These are phyloP conservation scores for Pseudodiploospora longispora DNA, from an alignment of 2,329 filamentous ascomycete genomes.

Conservation along the genomic window DNA sequence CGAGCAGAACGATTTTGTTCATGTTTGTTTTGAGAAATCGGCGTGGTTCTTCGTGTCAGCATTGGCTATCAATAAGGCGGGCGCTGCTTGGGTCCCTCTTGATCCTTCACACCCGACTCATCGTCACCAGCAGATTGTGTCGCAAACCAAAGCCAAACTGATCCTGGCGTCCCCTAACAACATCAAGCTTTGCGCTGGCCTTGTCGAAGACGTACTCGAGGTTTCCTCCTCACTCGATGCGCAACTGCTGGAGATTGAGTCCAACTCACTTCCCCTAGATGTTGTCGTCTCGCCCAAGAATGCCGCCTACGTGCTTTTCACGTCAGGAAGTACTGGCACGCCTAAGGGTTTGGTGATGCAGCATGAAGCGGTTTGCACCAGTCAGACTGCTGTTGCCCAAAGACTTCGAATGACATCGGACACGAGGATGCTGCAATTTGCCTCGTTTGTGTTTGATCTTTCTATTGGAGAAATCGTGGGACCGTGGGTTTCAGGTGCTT, in stretches of 20 bases:
- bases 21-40: constrained; percentile 23
- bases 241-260: background rate
- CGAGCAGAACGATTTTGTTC: constrained; percentile 10
- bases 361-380: constrained; percentile 8
- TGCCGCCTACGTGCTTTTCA: constrained; percentile 11
- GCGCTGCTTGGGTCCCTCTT: constrained; percentile 12
- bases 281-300: constrained; percentile 6
- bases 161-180: constrained; percentile 8
- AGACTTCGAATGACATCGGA: constrained; percentile 1
- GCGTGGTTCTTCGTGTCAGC: constrained; percentile 13
- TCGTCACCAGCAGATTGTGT: constrained; percentile 8
- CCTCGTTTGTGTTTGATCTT: constrained; percentile 12
- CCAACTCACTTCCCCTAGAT: background rate
- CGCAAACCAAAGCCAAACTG: constrained; percentile 7
- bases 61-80: constrained; percentile 12
- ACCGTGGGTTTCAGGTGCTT: constrained; percentile 9
- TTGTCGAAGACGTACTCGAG: constrained; percentile 8
- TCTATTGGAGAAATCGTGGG: constrained; percentile 10
- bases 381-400: constrained; percentile 3
- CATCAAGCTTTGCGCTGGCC: constrained; percentile 12
- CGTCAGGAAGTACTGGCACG: constrained; percentile 11
- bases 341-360: constrained; percentile 12
- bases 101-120: constrained; percentile 10
- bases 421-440: constrained; percentile 11
- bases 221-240: constrained; percentile 1